Conservation (phyloP, 768 basidiomycete species). For the Lactarius trivialis region DNA sequence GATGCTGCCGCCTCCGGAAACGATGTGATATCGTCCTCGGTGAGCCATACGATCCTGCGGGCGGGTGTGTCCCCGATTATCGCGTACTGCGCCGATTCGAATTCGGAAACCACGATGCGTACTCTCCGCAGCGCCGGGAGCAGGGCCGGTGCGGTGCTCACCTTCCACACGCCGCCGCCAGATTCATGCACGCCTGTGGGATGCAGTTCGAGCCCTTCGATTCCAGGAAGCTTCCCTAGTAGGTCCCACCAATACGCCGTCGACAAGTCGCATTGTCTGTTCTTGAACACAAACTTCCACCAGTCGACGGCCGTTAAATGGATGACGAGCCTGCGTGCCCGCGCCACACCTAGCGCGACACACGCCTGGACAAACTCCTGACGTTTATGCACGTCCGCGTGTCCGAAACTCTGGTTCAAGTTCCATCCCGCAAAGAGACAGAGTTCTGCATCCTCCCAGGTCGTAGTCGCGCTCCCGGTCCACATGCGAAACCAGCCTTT, state of each 20-base stretch:
- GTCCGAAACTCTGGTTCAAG: too few relatives aligned
- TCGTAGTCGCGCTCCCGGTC: neutral
- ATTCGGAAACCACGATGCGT: neutral
- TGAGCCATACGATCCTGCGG: neutral
- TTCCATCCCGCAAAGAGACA: neutral
- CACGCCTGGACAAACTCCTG: too few relatives aligned
- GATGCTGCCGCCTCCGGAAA: neutral
- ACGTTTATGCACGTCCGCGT: too few relatives aligned
- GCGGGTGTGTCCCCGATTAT: neutral
- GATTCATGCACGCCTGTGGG: neutral
- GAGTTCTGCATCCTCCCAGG: neutral
- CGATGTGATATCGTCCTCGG: neutral
- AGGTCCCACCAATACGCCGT: neutral
- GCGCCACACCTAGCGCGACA: neutral
- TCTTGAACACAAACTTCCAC: too few relatives aligned
- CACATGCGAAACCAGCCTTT: neutral
- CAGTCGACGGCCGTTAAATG: too few relatives aligned
- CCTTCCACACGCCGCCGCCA: neutral
- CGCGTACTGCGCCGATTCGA: neutral
- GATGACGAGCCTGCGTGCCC: neutral
- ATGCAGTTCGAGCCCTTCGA: neutral
- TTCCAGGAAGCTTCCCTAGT: neutral
- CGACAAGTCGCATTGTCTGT: neutral
- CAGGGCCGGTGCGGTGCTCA: neutral
- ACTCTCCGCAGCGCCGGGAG: neutral